These are phyloP conservation scores for Ustilago loliicola DNA, from an alignment of 1,284 basidiomycete species.

Conservation along the genomic window DNA sequence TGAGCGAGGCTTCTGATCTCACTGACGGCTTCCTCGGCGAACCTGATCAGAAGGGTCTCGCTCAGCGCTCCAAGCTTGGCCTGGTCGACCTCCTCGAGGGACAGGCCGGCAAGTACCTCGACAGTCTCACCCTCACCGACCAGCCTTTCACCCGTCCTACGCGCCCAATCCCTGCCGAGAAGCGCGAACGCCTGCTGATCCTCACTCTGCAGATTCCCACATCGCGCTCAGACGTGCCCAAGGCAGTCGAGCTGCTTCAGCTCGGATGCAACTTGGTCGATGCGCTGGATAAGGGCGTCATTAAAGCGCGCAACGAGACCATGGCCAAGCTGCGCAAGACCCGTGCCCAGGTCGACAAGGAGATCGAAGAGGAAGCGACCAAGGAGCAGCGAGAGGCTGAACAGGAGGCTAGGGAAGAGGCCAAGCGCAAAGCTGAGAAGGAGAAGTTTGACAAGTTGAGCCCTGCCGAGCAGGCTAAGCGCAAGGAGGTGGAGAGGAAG, in stretches of 20 bases:
- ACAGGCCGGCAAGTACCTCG: constrained; percentile 52
- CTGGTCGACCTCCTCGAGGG: constrained; percentile 56
- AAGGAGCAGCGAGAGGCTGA: constrained; percentile 60
- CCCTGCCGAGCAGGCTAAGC: constrained; percentile 67
- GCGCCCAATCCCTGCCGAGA: constrained; percentile 38
- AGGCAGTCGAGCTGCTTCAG: constrained; percentile 56
- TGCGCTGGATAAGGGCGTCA: constrained; percentile 54
- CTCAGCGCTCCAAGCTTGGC: constrained; percentile 58
- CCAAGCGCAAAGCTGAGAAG: constrained; percentile 61
- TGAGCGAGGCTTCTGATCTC: constrained; percentile 62
- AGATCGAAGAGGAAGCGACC: constrained; percentile 50
- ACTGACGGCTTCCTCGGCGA: constrained; percentile 68
- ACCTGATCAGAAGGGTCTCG: constrained; percentile 58
- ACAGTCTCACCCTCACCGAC: constrained; percentile 66
- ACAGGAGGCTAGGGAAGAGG: constrained; percentile 59
- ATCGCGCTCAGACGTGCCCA: constrained; percentile 30
- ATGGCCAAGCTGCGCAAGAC: constrained; percentile 59
- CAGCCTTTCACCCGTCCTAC: constrained; percentile 55
- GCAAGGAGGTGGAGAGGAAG: constrained; percentile 67
- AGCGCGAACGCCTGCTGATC: constrained; percentile 56
- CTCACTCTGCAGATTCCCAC: constrained; percentile 61
- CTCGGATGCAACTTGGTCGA: constrained; percentile 64
- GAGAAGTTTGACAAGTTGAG: constrained; percentile 64
- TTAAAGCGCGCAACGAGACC: constrained; percentile 54
- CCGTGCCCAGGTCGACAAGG: constrained; percentile 57